These are phyloP conservation scores for Neocatenulostroma microsporum DNA, from an alignment of 2,329 filamentous ascomycete genomes.

Conservation along the genomic window DNA sequence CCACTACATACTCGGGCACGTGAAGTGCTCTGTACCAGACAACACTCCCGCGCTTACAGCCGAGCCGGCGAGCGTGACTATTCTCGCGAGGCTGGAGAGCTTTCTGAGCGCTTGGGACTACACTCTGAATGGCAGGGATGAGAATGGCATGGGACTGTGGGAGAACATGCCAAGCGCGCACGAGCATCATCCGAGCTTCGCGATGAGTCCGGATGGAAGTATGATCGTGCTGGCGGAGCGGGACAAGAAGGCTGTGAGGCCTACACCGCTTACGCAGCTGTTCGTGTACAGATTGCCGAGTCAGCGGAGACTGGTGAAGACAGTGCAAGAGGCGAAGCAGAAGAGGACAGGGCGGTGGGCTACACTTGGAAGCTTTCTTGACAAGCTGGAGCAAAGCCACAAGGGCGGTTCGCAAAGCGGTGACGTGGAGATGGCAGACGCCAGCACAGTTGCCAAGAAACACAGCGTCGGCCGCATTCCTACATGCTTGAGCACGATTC, in stretches of 20 bases:
- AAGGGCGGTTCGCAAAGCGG: neutral
- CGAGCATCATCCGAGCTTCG: conserved; percentile 26
- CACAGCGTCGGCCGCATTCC: conserved; percentile 20
- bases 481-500: conserved; percentile 22
- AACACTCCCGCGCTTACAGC: conserved; percentile 13
- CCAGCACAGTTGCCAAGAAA: conserved; percentile 5
- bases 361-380: conserved; percentile 11
- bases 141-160: conserved; percentile 21
- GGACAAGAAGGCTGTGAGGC: conserved; percentile 24
- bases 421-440: neutral
- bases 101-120: conserved; percentile 24
- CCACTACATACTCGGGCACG: conserved; percentile 24
- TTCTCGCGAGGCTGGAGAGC: conserved; percentile 24
- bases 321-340: conserved; percentile 11
- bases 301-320: neutral
- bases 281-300: conserved; percentile 27
- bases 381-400: conserved; percentile 10
- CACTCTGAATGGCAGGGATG: conserved; percentile 17
- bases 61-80: conserved; percentile 17
- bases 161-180: conserved; percentile 27
- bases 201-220: conserved; percentile 14
- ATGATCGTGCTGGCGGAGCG: conserved; percentile 25
- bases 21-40: conserved; percentile 14
- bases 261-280: conserved; percentile 19
- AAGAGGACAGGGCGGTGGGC: conserved; percentile 9